Conservation (phyloP, 2,329 filamentous ascomycete species). For the Aspergillus jensenii region DNA sequence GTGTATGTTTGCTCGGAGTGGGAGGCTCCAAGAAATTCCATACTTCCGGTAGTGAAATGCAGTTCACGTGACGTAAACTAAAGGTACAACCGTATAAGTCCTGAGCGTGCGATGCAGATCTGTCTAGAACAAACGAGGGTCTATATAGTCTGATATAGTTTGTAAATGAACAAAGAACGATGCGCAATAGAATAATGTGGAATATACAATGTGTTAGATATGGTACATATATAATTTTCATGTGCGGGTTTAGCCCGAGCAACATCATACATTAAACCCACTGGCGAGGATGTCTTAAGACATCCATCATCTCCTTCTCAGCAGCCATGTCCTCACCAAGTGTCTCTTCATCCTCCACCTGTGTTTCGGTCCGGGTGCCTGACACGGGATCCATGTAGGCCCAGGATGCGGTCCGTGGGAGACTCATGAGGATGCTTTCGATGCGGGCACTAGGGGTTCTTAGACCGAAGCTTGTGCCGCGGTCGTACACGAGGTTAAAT, state of each 20-base stretch:
- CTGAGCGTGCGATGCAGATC: not conserved
- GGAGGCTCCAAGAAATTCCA: not conserved
- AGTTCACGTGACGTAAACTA: not conserved
- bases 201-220: constrained; percentile 3
- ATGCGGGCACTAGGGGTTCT: constrained; percentile 89
- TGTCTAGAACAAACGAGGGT: not conserved
- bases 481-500: constrained; percentile 96
- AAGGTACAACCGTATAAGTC: no score
- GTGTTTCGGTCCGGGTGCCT: constrained; percentile 49
- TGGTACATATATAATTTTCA: constrained; percentile 2
- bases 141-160: not conserved
- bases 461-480: constrained; percentile 89
- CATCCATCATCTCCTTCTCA: constrained; percentile 79
- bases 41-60: not conserved
- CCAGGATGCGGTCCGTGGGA: constrained; percentile 91
- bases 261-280: constrained; percentile 50
- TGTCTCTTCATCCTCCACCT: constrained; percentile 43
- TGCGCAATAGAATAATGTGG: not conserved
- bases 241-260: not conserved
- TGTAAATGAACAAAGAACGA: not conserved
- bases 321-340: constrained; percentile 34
- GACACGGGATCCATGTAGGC: constrained; percentile 79
- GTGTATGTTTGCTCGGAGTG: not conserved
- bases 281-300: constrained; percentile 61
- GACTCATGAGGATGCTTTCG: constrained; percentile 96